Conservation (phyloP, 2,329 filamentous ascomycete species). For the Aspergillus sp. region DNA sequence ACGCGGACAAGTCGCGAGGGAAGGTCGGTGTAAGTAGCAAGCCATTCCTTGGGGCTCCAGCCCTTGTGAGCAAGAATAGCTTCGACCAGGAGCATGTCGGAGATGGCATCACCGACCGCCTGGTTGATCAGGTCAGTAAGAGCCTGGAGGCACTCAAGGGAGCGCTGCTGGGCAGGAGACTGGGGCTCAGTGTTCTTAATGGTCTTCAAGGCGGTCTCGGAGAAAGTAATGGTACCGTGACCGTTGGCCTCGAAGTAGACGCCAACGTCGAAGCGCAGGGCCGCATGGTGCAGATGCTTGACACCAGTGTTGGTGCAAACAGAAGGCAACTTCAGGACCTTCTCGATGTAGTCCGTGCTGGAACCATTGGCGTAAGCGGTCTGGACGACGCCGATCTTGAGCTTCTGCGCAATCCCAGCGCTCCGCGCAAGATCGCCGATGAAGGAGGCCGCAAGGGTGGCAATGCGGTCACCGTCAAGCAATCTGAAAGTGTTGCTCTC, state of each 20-base stretch:
- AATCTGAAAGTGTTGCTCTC: slow-evolving; percentile 82
- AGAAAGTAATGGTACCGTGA: slow-evolving; percentile 95
- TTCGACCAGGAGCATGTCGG: slow-evolving; percentile 93
- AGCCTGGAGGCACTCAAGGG: slow-evolving; percentile 79
- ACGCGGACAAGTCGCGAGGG: slow-evolving; percentile 95
- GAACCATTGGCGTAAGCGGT: slow-evolving; percentile 97
- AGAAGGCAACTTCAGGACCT: slow-evolving; percentile 83
- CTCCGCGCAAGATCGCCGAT: slow-evolving; percentile 83
- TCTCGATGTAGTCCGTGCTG: slow-evolving; percentile 87
- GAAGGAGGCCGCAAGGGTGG: slow-evolving; percentile 89
- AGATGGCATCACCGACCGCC: slow-evolving; percentile 93
- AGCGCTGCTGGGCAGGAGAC: slow-evolving; percentile 87
- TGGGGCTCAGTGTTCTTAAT: slow-evolving; percentile 81
- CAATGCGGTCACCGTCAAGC: slow-evolving; percentile 94
- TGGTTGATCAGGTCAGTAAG: slow-evolving; percentile 95
- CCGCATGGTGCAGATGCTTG: slow-evolving; percentile 97
- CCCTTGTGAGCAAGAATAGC: slow-evolving; percentile 93
- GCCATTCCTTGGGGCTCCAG: slow-evolving; percentile 90
- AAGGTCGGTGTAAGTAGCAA: slow-evolving; percentile 86
- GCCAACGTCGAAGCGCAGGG: slow-evolving; percentile 88
- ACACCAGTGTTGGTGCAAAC: slow-evolving; percentile 94
- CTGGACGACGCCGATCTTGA: slow-evolving; percentile 93
- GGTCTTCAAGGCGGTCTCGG: slow-evolving; percentile 73
- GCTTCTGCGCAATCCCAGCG: slow-evolving; percentile 73
- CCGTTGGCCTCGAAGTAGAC: slow-evolving; percentile 99